Evolutionary conservation across 2,329 filamentous ascomycete species (phyloP), one percentile per base, ranked within the genome.

Genomic region (Fusarium euwallaceae): DNA sequence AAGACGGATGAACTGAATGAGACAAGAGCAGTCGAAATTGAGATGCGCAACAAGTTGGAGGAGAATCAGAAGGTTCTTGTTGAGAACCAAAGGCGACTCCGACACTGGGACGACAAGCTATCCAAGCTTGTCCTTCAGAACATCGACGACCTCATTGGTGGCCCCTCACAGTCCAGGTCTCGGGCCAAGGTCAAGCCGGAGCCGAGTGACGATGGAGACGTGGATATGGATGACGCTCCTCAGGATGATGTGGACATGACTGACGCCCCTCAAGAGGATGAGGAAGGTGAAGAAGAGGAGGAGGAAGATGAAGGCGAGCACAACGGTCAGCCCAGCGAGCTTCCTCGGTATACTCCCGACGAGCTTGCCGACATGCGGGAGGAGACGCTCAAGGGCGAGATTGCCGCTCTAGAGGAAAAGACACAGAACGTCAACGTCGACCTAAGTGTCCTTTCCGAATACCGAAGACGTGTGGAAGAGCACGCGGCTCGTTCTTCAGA

Each of bases 31-130:
- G 87, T 93, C 4, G 97, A 99, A 83, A 98, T 99, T 71, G 97
- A 99, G 83, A 98, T 98, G 95, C 93, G 94, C 73, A 98, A 98
- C 84, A 97, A 97, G 85, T 92, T 99, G 2, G 97, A 98, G 80
- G 96, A 98, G 81, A 97, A 96, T 82, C 94, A 98, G 76, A 99
- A 99, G 84, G 90, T 92, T 11, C 88, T 98, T 16, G 84, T 86
- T 0, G 96, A 98, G 80, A 98, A 97, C 83, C 92, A 97, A 82
- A 95, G 94, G 83, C 92, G 94, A 69, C 88, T 94, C 45, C 89
- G 88, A 41, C 94, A 98, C 85, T 98, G 95, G 95, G 87, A 95
- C 64, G 94, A 98, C 70, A 98, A 98, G 85, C 87, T 97, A 10
- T 88, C 89, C 62, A 98, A 98, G 85, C 89, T 99, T 29, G 85